Base-by-base conservation (phyloP, 2,329 filamentous ascomycete genomes). In the Fonsecaea pugnacius region DNA sequence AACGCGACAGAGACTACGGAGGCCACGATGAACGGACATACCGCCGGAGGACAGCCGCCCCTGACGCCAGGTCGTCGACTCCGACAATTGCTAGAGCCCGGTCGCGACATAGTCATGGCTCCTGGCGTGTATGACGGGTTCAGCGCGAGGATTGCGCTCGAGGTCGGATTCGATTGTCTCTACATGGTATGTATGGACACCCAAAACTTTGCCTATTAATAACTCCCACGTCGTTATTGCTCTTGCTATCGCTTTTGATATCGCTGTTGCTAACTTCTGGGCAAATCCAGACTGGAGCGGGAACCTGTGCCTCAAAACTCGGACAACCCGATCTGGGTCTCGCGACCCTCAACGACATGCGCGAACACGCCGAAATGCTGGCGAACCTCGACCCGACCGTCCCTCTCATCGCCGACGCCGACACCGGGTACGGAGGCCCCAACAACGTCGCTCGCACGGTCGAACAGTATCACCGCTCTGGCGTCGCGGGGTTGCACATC, bases 61-160 rank as follows among this genome's bases (percentile, higher is more conserved):
- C 10, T 46, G 21, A 43, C 54, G 7, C 33, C 35, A 30, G 54
- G 18, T 8, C 32, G 18, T 2, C 54, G 55, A 10, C 24, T 58
- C 4, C 55, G 55, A 46, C 21, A 58, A 27, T 24, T 58, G 40
- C 38, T 58, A 40, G 27, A 58, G 14, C n/a, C 2, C 3, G 16
- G 18, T 9, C 4, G 30, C 8, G 38, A 58, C 2, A 58, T 43
- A 12, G n/a, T 43, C 12, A 40, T 88, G 2, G 86, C 84, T 58
- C 87, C 87, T 0, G 87, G 88, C 33, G 87, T 90, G 1, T 89
- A 89, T 71, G 88, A 90, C 78, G 88, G 88, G 6, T 14, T 62
- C 10, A 43, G 18, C 24, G 50, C 27, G 8, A n/a, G 50, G 27
- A 33, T 53, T 21, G 18, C 50, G n/a, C 32, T 53, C 1, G n/a